Conservation (phyloP, 257 asterid species). For the Solanum virginianum region DNA sequence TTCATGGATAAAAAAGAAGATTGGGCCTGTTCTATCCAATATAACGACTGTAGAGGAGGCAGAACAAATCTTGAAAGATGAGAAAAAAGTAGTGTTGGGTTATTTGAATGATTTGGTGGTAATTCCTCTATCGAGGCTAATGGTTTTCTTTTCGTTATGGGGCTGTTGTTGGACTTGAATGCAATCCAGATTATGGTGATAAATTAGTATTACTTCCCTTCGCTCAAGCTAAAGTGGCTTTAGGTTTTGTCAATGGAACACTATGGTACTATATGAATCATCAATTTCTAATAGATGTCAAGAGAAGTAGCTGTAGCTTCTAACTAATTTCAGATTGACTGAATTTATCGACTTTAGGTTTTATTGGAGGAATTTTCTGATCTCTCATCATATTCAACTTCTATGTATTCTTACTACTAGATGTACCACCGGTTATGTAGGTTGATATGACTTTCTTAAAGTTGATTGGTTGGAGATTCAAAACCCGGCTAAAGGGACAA, state of each 20-base stretch:
- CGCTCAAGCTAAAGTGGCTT: not conserved
- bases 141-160: not conserved
- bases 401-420: not conserved
- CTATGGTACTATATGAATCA: not conserved
- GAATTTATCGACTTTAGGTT: not conserved
- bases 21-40: constrained; percentile 64
- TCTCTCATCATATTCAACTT: not conserved
- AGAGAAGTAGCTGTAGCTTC: not conserved
- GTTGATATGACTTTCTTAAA: not conserved
- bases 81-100: constrained; percentile 58
- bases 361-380: not conserved
- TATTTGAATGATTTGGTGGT: constrained; percentile 70
- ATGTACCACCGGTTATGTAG: not conserved
- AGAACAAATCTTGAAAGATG: constrained; percentile 52
- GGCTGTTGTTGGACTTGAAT: not conserved
- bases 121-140: not conserved
- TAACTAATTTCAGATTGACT: not conserved
- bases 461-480: not conserved
- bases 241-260: not conserved
- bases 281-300: not conserved
- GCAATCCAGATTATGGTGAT: not conserved
- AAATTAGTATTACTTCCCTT: not conserved
- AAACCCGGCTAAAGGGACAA: not conserved
- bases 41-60: constrained; percentile 81
- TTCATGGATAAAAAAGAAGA: constrained; percentile 90